phyloP scores from a whole-genome alignment of 2,329 filamentous ascomycete species.

The Cladobotryum mycophilum region DNA sequence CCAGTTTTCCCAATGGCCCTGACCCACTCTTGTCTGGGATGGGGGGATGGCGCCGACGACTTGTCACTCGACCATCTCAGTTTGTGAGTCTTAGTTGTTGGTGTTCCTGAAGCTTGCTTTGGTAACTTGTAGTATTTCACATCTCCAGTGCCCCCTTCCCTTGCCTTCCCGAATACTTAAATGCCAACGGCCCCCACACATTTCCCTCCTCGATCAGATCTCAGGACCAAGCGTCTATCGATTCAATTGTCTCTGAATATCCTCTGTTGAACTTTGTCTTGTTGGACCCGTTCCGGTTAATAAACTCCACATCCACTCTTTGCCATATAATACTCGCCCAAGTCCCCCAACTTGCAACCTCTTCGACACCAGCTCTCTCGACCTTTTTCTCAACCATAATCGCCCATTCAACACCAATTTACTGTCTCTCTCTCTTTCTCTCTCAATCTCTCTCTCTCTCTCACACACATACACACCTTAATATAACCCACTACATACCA shows the following conservation, averaged over 20 bases:
- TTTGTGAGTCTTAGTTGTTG: not conserved
- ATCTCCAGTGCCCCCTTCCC: conserved; percentile 2
- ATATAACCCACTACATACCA: not conserved
- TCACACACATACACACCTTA: not conserved
- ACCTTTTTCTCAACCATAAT: not conserved
- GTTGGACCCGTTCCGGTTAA: too few species aligned
- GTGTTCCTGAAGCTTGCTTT: conserved; percentile 7
- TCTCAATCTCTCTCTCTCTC: not conserved
- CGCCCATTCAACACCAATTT: not conserved
- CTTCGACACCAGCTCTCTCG: not conserved
- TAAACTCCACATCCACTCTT: too few species aligned
- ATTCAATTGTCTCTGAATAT: conserved; percentile 6
- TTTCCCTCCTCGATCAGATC: conserved; percentile 6
- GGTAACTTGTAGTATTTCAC: not conserved
- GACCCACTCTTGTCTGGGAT: not conserved
- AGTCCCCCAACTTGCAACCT: not conserved
- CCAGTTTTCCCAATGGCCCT: not conserved
- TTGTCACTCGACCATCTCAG: conserved; percentile 6
- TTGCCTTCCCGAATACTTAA: conserved; percentile 23
- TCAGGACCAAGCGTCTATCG: conserved; percentile 7
- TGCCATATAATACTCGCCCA: not conserved
- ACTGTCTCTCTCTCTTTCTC: not conserved
- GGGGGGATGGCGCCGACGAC: conserved; percentile 7
- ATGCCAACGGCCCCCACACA: conserved; percentile 25
- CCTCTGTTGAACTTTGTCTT: not conserved